phyloP scores from a whole-genome alignment of 2,329 filamentous ascomycete species.

The Colletotrichum sojae region DNA sequence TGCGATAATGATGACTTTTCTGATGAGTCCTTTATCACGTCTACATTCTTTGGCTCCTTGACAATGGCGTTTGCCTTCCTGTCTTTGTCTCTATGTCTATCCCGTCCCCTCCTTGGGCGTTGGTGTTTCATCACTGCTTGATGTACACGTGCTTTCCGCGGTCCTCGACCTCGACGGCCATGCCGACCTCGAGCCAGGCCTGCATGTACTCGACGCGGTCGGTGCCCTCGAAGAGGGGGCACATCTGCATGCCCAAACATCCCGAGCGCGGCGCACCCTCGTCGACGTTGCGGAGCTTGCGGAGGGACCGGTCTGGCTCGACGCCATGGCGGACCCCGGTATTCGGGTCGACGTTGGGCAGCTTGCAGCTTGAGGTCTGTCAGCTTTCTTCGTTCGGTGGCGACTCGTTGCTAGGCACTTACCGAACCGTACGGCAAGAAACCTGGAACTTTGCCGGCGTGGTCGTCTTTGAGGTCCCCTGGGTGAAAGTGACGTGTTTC shows the following conservation, averaged over 20 bases:
- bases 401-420: constrained; percentile 44
- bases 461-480: constrained; percentile 62
- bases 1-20: constrained; percentile 10
- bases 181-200: constrained; percentile 68
- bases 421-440: constrained; percentile 76
- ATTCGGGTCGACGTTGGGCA: constrained; percentile 78
- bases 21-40: not conserved
- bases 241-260: constrained; percentile 77
- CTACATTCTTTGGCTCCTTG: not conserved
- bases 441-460: constrained; percentile 63
- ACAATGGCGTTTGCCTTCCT: not conserved
- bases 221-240: constrained; percentile 64
- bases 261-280: constrained; percentile 68
- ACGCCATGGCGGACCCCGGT: constrained; percentile 68
- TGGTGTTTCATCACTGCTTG: constrained; percentile 45
- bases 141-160: constrained; percentile 62
- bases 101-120: no score
- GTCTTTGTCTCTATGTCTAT: constrained; percentile 10
- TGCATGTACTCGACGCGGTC: constrained; percentile 48
- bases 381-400: not conserved
- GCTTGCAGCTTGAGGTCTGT: constrained; percentile 66
- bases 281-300: constrained; percentile 72
- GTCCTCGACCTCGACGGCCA: constrained; percentile 66
- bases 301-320: constrained; percentile 72
- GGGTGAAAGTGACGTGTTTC: constrained; percentile 71